Base-by-base conservation (phyloP, 805 yeast species). In the Saturnispora gosingensis region DNA sequence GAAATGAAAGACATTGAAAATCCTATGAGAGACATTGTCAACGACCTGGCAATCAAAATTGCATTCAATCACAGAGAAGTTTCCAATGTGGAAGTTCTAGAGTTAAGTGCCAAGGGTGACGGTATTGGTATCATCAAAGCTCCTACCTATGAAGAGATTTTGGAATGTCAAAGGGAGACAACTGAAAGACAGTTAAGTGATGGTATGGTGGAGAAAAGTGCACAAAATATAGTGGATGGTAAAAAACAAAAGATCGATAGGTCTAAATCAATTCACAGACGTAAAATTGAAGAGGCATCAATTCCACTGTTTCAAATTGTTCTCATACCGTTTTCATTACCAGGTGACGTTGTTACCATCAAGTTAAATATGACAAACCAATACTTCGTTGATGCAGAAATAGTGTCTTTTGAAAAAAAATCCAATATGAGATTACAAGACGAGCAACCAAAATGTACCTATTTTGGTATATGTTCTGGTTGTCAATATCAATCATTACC, bases 381-480 rank as follows among this genome's bases (percentile, higher is more conserved):
- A 35, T 69, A 68, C 40, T 84, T 80, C 65, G 85, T 80, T 47
- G 95, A 87, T 61, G 73, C 85, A 10, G 97, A 91, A 63, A 68
- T 90, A 48, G 62, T 87, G 13, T 15, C 36, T 6, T 44, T 45
- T 46, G 52, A 38, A 30, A 22, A 11, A n/a, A 44, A 38, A 18
- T 48, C 49, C 73, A 87, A 54, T 83, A 85, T 58, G 63, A 71
- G 5, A 73, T 85, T 49, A 39, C 40, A 49, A 25, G 50, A 53
- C 16, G 49, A 49, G 15, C 34, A 30, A 39, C 80, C 84, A 52
- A 76, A 76, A 57, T 88, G 96, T 69, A 75, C 78, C 56, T 93
- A 93, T 69, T 93, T 91, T 69, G 96, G 96, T 13, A 80, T 80
- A 56, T 90, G 97, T 66, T 87, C 96, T 1, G 98, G 98, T 3